Evolutionary conservation across 108 stramenopile species (phyloP), one percentile per base, ranked within the genome.

Genomic region (Parietichytrium sp.): DNA sequence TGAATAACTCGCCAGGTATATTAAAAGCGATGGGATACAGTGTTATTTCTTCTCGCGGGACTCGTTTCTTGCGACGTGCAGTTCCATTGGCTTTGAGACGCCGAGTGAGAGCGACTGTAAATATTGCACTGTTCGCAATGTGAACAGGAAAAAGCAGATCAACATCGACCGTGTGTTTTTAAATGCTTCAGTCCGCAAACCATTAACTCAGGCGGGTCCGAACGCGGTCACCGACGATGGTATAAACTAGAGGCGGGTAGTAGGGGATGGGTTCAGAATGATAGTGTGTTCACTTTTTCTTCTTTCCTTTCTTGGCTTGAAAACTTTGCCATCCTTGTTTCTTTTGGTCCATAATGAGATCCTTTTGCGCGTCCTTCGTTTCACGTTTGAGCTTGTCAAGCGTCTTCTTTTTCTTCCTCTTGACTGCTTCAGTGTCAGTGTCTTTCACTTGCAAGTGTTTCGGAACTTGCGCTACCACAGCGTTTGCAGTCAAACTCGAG

Each of bases 151-250:
- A 25, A 72, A 33, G 33, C 38, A 42, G 15, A 33, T 45, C 10
- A 47, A 72, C 61, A 72, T 72, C 2, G 61, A 72, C 2, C 61
- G 61, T 25, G 61, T 72, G n/a, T 72, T 72, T 27, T 42, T 72
- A 0, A 72, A 72, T 27, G 61, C 61, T 23, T 6, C 20, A n/a
- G n/a, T n/a, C n/a, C n/a, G n/a, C n/a, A n/a, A n/a, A n/a, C n/a
- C n/a, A n/a, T n/a, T n/a, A n/a, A n/a, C n/a, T n/a, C n/a, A n/a
- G n/a, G n/a, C n/a, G n/a, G n/a, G n/a, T n/a, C n/a, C n/a, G n/a
- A n/a, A n/a, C n/a, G n/a, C n/a, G n/a, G n/a, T n/a, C n/a, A n/a
- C n/a, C n/a, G n/a, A n/a, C n/a, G n/a, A n/a, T n/a, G n/a, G n/a
- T n/a, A n/a, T n/a, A n/a, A n/a, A n/a, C n/a, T n/a, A n/a, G n/a